A percentile compares a stretch with the other conserved stretches of the same genome.
Conservation (phyloP, 2,329 filamentous ascomycete species). For the Colletotrichum chrysophilum region DNA sequence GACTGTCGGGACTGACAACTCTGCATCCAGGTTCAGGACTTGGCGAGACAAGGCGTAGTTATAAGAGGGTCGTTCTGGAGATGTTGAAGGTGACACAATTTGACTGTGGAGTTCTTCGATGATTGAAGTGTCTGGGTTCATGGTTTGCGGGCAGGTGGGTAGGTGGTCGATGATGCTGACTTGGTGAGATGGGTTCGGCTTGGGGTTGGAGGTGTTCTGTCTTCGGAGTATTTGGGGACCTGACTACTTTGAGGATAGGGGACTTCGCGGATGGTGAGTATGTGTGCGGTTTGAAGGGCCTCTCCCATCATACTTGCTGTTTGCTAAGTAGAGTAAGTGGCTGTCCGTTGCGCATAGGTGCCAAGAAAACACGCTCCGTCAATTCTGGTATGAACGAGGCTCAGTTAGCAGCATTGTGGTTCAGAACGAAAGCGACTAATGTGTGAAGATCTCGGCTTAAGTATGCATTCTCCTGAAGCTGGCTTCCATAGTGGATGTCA, state of each 20-base stretch:
- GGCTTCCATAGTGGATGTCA: neutral
- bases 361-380: neutral
- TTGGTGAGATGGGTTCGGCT: neutral
- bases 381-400: too few relatives aligned
- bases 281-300: neutral
- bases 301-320: neutral
- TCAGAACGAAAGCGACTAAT: too few relatives aligned
- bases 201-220: neutral
- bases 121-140: neutral
- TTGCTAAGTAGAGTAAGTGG: neutral
- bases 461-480: neutral
- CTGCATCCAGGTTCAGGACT: neutral
- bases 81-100: fast-evolving
- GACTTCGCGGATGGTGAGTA: neutral
- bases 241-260: fast-evolving
- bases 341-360: neutral
- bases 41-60: too few relatives aligned
- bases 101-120: neutral
- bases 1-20: neutral
- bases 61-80: neutral
- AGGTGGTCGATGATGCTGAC: too few relatives aligned
- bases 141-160: too few relatives aligned
- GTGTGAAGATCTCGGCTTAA: neutral
- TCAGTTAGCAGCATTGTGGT: too few relatives aligned
- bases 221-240: neutral